Conservation (phyloP, 2,329 filamentous ascomycete species). For the Fusarium poae region DNA sequence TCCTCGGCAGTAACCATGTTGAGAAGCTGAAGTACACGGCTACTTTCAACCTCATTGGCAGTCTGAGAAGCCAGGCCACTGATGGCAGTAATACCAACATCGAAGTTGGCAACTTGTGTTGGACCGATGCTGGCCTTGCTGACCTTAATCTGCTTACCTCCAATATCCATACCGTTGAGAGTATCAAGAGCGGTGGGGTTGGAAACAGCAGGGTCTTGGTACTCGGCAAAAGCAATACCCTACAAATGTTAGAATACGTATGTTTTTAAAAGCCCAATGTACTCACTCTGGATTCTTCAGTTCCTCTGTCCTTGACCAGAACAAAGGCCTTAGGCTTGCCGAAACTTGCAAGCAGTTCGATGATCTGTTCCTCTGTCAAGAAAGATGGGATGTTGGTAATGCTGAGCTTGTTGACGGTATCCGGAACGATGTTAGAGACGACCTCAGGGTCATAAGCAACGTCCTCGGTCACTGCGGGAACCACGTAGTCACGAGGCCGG, state of each 20-base stretch:
- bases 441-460: conserved; percentile 80
- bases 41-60: conserved; percentile 80
- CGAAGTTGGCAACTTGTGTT: conserved; percentile 90
- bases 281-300: conserved; percentile 87
- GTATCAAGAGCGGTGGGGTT: conserved; percentile 92
- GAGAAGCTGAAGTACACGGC: conserved; percentile 88
- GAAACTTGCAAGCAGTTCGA: conserved; percentile 89
- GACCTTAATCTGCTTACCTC: conserved; percentile 87
- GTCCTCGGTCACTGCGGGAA: conserved; percentile 82
- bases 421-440: conserved; percentile 84
- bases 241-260: conserved; percentile 57
- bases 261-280: not conserved
- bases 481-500: conserved; percentile 96
- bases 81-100: conserved; percentile 98
- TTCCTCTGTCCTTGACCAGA: conserved; percentile 86
- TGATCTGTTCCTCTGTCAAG: conserved; percentile 90
- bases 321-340: conserved; percentile 94
- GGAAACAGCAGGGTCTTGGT: conserved; percentile 75
- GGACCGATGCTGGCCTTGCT: conserved; percentile 91
- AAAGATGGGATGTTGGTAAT: conserved; percentile 90
- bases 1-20: conserved; percentile 99
- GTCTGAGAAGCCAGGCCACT: conserved; percentile 95
- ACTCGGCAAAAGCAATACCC: conserved; percentile 98
- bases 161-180: conserved; percentile 92
- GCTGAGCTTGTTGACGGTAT: conserved; percentile 95